Conservation (phyloP, 139 green algal species). For the Chlorella vulgaris region DNA sequence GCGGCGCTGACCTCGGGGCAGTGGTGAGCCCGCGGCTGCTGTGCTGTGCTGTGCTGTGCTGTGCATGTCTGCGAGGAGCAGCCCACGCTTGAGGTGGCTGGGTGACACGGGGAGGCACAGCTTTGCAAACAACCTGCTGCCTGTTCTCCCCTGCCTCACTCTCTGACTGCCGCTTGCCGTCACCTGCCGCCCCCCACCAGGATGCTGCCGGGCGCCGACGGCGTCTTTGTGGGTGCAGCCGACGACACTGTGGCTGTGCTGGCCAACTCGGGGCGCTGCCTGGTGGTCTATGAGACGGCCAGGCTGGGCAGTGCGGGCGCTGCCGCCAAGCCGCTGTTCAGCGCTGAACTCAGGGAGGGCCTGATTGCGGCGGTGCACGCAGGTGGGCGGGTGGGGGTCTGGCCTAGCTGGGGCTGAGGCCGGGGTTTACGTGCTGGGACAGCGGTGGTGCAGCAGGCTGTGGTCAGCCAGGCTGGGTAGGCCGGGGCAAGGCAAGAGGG, state of each 20-base stretch:
- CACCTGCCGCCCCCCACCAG: too few species aligned
- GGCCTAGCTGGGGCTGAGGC: background rate
- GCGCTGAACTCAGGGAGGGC: constrained; percentile 30
- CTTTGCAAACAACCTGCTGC: too few species aligned
- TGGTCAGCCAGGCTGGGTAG: too few species aligned
- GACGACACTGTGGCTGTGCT: constrained; percentile 52
- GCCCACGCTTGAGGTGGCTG: too few species aligned
- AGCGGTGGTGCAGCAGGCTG: too few species aligned
- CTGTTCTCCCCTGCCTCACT: too few species aligned
- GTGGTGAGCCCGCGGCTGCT: constrained; percentile 11
- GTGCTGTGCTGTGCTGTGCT: background rate
- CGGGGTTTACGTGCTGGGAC: background rate
- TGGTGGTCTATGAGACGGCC: constrained; percentile 47
- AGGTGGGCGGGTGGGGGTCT: constrained; percentile 13
- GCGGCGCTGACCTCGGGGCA: constrained; percentile 27
- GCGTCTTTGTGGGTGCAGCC: constrained; percentile 43
- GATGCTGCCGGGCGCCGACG: constrained; percentile 43
- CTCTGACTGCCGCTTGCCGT: too few species aligned
- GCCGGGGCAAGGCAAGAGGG: too few species aligned
- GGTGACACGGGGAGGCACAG: too few species aligned
- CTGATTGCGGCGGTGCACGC: constrained; percentile 24
- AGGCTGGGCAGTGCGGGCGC: constrained; percentile 27
- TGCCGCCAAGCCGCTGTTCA: constrained; percentile 27
- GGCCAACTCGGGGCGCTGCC: constrained; percentile 35
- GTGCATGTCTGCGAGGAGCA: too few species aligned